Conservation (phyloP, 2,329 filamentous ascomycete species). For the Passalora sequoiae region DNA sequence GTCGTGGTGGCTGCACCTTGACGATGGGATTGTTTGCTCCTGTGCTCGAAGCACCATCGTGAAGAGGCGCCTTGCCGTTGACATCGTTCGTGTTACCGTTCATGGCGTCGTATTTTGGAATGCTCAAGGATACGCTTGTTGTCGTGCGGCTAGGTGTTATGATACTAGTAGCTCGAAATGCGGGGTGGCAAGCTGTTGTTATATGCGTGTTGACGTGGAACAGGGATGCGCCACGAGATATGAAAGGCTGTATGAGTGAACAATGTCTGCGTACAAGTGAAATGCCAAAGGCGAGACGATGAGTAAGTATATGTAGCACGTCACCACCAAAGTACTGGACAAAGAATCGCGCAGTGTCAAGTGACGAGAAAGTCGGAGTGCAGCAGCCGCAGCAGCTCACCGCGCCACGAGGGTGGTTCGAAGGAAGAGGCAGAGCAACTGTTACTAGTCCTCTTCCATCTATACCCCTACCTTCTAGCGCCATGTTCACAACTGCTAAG, state of each 20-base stretch:
- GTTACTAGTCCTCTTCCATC: neutral
- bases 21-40: constrained; percentile 34
- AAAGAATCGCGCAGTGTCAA: constrained; percentile 1
- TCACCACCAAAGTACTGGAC: neutral
- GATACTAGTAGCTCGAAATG: neutral
- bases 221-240: too few species aligned
- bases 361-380: neutral
- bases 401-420: neutral
- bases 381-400: constrained; percentile 2
- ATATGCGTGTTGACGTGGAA: too few species aligned
- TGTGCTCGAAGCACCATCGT: constrained; percentile 16
- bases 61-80: constrained; percentile 38
- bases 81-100: constrained; percentile 13
- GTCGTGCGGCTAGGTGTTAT: neutral
- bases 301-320: constrained; percentile 6
- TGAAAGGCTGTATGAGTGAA: neutral
- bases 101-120: too few species aligned
- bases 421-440: constrained; percentile 7
- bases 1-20: constrained; percentile 70
- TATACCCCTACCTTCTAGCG: too few species aligned
- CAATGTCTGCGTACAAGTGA: neutral
- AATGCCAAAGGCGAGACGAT: neutral
- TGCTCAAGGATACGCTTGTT: constrained; percentile 5
- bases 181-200: constrained; percentile 2
- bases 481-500: constrained; percentile 2